Evolutionary conservation across 2,329 filamentous ascomycete species (phyloP).

Genomic region (Microcyclosporella mali): DNA sequence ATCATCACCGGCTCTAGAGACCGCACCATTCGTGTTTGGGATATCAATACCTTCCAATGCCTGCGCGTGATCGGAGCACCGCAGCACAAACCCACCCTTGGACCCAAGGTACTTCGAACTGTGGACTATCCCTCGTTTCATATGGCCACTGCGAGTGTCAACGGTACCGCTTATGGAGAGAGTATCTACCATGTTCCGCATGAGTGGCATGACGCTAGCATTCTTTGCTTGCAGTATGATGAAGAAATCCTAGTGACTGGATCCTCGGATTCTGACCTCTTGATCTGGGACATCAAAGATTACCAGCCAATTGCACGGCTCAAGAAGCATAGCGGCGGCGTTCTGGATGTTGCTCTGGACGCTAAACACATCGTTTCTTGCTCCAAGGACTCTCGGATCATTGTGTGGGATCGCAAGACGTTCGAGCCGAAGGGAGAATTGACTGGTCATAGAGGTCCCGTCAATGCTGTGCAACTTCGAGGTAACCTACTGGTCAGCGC

Average conservation of each 20-base stretch:
- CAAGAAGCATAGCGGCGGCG: constrained; percentile 72
- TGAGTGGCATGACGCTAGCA: constrained; percentile 79
- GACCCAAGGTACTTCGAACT: constrained; percentile 40
- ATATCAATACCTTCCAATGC: constrained; percentile 82
- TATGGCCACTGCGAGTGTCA: constrained; percentile 38
- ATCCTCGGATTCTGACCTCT: constrained; percentile 85
- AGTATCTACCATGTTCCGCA: constrained; percentile 42
- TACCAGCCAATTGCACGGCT: constrained; percentile 78
- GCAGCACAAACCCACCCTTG: constrained; percentile 49
- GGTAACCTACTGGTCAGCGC: constrained; percentile 90
- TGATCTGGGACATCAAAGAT: constrained; percentile 79
- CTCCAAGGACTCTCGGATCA: constrained; percentile 91
- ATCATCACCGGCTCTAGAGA: constrained; percentile 96
- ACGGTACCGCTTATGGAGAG: constrained; percentile 42
- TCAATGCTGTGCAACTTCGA: constrained; percentile 92
- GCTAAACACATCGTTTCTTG: constrained; percentile 90
- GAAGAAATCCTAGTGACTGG: constrained; percentile 88
- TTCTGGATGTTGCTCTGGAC: constrained; percentile 91
- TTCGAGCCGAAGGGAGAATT: constrained; percentile 71
- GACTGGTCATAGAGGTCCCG: constrained; percentile 79
- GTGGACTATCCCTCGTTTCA: constrained; percentile 37
- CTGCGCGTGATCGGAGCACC: constrained; percentile 77
- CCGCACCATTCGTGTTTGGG: constrained; percentile 92
- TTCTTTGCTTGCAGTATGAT: constrained; percentile 92
- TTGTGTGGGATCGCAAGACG: constrained; percentile 84